Percentiles rank a stretch among this genome's conserved stretches.
Conservation (phyloP, 2,329 filamentous ascomycete species). For the Ophiocordyceps camponoti-rufipedis region DNA sequence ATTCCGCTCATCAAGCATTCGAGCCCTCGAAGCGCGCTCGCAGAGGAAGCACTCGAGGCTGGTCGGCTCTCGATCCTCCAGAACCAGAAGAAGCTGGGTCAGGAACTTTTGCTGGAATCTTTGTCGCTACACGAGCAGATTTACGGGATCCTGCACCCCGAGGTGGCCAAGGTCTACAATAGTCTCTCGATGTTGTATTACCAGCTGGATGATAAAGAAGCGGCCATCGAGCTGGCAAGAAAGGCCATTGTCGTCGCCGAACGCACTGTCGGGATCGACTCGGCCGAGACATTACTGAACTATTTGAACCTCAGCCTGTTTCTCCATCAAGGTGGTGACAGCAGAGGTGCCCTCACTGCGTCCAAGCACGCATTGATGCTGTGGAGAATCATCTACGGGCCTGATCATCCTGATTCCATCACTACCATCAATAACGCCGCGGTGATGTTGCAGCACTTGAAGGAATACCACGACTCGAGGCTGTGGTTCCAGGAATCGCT, state of each 20-base stretch:
- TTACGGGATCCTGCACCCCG: constrained; percentile 90
- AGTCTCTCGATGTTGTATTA: constrained; percentile 92
- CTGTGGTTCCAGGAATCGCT: constrained; percentile 94
- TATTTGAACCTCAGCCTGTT: constrained; percentile 94
- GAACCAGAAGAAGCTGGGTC: constrained; percentile 85
- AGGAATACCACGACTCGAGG: constrained; percentile 85
- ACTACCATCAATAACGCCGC: constrained; percentile 98
- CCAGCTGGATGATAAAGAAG: constrained; percentile 92
- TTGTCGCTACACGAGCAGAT: constrained; percentile 95
- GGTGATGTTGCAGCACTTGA: constrained; percentile 92
- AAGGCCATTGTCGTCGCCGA: constrained; percentile 96
- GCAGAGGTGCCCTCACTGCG: constrained; percentile 69
- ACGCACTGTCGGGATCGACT: constrained; percentile 83
- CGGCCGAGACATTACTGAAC: constrained; percentile 80
- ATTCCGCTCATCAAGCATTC: constrained; percentile 95
- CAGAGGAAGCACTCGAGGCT: constrained; percentile 89
- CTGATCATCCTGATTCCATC: constrained; percentile 89
- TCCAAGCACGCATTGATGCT: constrained; percentile 84
- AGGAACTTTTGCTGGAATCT: constrained; percentile 90
- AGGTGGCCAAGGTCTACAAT: constrained; percentile 91
- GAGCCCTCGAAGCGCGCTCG: constrained; percentile 71
- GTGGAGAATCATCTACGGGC: constrained; percentile 93
- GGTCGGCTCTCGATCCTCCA: constrained; percentile 93
- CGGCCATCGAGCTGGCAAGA: constrained; percentile 82
- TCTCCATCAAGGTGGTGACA: constrained; percentile 82